These are phyloP conservation scores for Rhizopus sp. DNA, from an alignment of 371 early-diverging fungal genomes.

Conservation along the genomic window DNA sequence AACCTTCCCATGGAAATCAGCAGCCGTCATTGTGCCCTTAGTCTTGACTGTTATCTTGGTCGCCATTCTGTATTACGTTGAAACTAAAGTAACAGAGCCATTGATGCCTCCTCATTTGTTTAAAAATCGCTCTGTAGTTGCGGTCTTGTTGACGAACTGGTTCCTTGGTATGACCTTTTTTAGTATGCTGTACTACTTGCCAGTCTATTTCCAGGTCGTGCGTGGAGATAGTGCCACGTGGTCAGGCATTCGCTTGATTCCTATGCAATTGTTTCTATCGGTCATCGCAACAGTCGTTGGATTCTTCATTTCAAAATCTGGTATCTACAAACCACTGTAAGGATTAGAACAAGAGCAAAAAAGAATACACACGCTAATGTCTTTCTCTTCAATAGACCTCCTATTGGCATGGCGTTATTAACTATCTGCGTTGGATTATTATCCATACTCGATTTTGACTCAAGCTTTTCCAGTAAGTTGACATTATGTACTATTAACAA, in stretches of 20 bases:
- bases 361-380: neutral
- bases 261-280: constrained; percentile 50
- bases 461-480: constrained; percentile 30
- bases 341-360: neutral
- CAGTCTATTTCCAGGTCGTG: constrained; percentile 82
- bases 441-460: constrained; percentile 28
- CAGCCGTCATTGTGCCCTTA: constrained; percentile 62
- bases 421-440: constrained; percentile 39
- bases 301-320: constrained; percentile 47
- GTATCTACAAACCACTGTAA: constrained; percentile 49
- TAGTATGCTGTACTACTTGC: constrained; percentile 59
- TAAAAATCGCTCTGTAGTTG: constrained; percentile 45
- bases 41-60: constrained; percentile 48
- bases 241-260: constrained; percentile 57
- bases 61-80: constrained; percentile 44
- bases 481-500: neutral
- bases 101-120: constrained; percentile 61
- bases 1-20: constrained; percentile 62
- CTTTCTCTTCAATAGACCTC: constrained; percentile 22
- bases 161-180: constrained; percentile 62
- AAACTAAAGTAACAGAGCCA: constrained; percentile 56
- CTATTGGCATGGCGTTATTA: constrained; percentile 40
- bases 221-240: constrained; percentile 51
- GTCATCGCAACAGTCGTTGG: constrained; percentile 41
- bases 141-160: constrained; percentile 49